Conservation (phyloP, 208 protist species). For the Crithidia fasciculata region DNA sequence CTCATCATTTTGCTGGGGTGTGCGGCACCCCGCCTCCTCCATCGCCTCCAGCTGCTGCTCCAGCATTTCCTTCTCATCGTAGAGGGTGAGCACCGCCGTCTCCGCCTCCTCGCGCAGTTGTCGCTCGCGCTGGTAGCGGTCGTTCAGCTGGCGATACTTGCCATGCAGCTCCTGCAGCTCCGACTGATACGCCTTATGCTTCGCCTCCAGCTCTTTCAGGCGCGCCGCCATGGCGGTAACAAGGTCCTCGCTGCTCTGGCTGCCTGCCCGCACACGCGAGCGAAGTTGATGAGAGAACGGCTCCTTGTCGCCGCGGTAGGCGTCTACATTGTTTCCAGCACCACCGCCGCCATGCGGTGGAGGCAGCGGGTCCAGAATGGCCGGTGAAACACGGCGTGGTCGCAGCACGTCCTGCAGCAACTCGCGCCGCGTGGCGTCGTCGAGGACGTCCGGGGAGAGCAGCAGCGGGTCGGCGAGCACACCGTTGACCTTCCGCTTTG, state of each 20-base stretch:
- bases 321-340: background rate
- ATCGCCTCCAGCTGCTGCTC: conserved; percentile 60
- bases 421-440: conserved; percentile 77
- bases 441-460: conserved; percentile 78
- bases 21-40: background rate
- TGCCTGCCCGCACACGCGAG: conserved; percentile 38
- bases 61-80: conserved; percentile 76
- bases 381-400: conserved; percentile 20
- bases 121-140: conserved; percentile 59
- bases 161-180: conserved; percentile 80
- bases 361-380: background rate
- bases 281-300: conserved; percentile 63
- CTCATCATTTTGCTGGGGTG: too few relatives aligned
- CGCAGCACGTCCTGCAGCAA: conserved; percentile 70
- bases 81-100: conserved; percentile 62
- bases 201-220: conserved; percentile 72
- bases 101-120: conserved; percentile 71
- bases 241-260: conserved; percentile 55
- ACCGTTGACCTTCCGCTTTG: conserved; percentile 10
- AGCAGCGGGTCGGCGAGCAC: conserved; percentile 38
- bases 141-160: conserved; percentile 59
- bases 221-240: conserved; percentile 72
- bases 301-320: conserved; percentile 20
- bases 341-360: background rate
- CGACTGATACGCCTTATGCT: conserved; percentile 67